Evolutionary conservation across 768 basidiomycete genomes (phyloP).

Genomic region (Lanmaoa rubissima): DNA sequence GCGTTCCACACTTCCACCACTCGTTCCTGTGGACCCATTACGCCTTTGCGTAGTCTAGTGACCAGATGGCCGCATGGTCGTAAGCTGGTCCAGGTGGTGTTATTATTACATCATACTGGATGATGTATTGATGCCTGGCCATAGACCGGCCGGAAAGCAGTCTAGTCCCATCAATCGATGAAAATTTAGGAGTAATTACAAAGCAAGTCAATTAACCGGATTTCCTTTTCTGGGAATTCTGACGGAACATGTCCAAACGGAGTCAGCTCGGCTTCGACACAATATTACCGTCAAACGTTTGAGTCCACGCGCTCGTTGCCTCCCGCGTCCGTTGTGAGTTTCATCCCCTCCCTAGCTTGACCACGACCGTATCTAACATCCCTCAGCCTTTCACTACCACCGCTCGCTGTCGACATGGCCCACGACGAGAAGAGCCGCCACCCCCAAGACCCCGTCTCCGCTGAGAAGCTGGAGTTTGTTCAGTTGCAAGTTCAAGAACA

Average conservation of each 20-base stretch:
- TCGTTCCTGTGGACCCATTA: no score
- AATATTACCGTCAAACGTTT: no score
- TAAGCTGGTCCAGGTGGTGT: no score
- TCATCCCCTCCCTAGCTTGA: not conserved
- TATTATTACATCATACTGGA: no score
- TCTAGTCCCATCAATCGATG: no score
- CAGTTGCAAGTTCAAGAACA: constrained; percentile 21
- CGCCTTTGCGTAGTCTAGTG: no score
- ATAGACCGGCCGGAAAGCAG: no score
- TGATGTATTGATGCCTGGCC: no score
- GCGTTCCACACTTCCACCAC: no score
- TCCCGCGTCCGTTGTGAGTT: constrained; percentile 9
- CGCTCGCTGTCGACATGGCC: constrained; percentile 15
- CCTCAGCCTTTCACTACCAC: not conserved
- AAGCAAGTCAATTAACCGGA: not conserved
- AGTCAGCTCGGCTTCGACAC: not conserved
- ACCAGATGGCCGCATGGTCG: no score
- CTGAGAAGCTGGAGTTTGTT: constrained; percentile 22
- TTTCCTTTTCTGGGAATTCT: not conserved
- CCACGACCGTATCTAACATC: not conserved
- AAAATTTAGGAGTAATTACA: no score
- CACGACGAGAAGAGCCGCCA: constrained; percentile 25
- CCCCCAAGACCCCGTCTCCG: not conserved
- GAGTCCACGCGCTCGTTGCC: not conserved
- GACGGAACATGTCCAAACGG: not conserved